Evolutionary conservation across 257 asterid genomes (phyloP).

Genomic region (Forsythia viridissima): DNA sequence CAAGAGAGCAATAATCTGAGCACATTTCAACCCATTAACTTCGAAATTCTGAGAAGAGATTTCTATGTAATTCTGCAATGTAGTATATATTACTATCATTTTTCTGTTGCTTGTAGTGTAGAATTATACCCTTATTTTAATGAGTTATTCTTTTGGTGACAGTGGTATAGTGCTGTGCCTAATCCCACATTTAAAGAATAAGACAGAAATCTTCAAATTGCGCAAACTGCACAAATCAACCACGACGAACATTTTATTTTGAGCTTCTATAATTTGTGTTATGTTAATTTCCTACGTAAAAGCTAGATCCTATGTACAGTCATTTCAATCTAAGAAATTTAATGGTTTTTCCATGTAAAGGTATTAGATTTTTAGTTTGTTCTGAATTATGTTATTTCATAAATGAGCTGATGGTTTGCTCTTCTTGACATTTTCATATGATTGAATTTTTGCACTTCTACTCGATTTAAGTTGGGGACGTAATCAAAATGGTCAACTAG

Average conservation of each 20-base stretch:
- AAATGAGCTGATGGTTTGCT: not conserved
- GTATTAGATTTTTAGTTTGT: not conserved
- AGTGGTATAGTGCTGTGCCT: not conserved
- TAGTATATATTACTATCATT: not conserved
- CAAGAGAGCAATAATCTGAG: not conserved
- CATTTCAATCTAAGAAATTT: not conserved
- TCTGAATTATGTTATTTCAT: not conserved
- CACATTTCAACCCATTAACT: not conserved
- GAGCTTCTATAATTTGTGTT: constrained; percentile 2
- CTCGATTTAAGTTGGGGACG: constrained; percentile 87
- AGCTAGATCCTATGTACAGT: constrained; percentile 7
- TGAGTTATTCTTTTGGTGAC: not conserved
- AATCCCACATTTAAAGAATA: not conserved
- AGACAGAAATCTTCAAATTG: not conserved
- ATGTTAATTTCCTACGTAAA: not conserved
- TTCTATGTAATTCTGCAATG: not conserved
- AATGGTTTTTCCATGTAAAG: not conserved
- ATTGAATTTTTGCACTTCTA: constrained; percentile 14
- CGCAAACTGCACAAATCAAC: not conserved
- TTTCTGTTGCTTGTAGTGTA: not conserved
- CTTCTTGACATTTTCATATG: not conserved
- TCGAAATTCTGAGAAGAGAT: not conserved
- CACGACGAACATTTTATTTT: not conserved
- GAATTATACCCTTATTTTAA: not conserved
- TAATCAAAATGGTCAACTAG: constrained; percentile 98